Conservation (phyloP, 2,329 filamentous ascomycete species). For the Fusarium denticulatum region DNA sequence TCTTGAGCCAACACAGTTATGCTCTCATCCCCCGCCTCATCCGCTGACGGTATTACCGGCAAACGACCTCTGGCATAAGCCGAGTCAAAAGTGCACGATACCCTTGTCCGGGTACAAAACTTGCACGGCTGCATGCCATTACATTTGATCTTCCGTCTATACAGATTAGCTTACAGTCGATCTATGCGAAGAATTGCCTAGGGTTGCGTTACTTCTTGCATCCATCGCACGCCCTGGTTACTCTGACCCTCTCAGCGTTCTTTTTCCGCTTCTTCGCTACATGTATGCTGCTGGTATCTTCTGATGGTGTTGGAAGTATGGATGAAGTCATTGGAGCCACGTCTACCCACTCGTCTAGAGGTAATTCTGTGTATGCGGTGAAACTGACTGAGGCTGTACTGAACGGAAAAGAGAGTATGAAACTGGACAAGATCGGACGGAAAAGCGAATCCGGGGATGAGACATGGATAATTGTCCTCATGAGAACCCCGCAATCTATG, state of each 20-base stretch:
- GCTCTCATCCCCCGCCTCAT: slow-evolving; percentile 3
- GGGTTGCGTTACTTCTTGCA: slow-evolving; percentile 39
- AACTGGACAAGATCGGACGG: neutral
- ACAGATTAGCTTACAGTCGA: slow-evolving; percentile 9
- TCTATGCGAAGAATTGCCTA: neutral
- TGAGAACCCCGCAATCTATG: slow-evolving; percentile 6
- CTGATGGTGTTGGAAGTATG: slow-evolving; percentile 12
- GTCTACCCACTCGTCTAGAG: neutral
- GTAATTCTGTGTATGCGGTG: neutral
- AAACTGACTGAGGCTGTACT: neutral
- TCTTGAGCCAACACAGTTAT: slow-evolving; percentile 8
- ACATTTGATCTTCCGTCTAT: slow-evolving; percentile 42
- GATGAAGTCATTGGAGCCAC: slow-evolving; percentile 19
- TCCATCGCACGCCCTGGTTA: slow-evolving; percentile 42
- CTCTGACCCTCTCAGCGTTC: slow-evolving; percentile 36
- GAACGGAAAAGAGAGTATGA: slow-evolving; percentile 11
- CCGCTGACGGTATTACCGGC: slow-evolving; percentile 33
- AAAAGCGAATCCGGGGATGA: slow-evolving; percentile 16
- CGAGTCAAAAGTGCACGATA: slow-evolving; percentile 39
- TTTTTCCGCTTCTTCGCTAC: slow-evolving; percentile 39
- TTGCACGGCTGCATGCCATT: slow-evolving; percentile 41
- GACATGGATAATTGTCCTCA: slow-evolving; percentile 9
- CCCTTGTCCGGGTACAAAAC: slow-evolving; percentile 35
- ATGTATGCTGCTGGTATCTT: slow-evolving; percentile 7
- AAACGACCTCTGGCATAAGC: slow-evolving; percentile 40